Evolutionary conservation across 495 filamentous ascomycete genomes (phyloP), one percentile per base, ranked within the genome.

Genomic region (Penicillium subrubescens): DNA sequence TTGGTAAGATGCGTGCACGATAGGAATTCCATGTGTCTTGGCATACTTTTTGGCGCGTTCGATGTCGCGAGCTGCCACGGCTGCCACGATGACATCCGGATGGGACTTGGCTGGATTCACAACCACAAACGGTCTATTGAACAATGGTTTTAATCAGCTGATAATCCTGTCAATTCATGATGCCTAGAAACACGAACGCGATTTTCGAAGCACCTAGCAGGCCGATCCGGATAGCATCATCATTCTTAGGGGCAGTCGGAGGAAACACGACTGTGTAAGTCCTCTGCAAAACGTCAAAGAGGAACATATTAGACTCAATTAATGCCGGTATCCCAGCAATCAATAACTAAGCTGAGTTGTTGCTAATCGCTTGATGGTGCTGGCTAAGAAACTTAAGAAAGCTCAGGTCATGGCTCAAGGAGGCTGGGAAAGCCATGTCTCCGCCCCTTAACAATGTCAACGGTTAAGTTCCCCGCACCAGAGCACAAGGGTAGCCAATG

Each of bases 51-150:
- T 69, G 0, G 88, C 88, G 59, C 78, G 83, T 8, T 71, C 70
- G 14, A 58, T 65, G 63, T 88, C 82, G n/a, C 87, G 79, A 7
- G 87, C 84, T 7, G 88, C 85, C 0, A 92, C 81, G 1, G 83
- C 83, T 1, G 78, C 77, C 37, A 92, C 62, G 23, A 87, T 77
- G 33, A 88, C 84, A 51, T 87, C 87, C 0, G 87, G 78, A 65
- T 90, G 88, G 8, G 77, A 77, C 56, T 75, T 82, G 8, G 88
- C 86, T 0, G 88, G 85, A n/a, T 58, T 65, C 39, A 89, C 85
- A 12, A 90, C 59, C 11, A 85, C 75, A 2, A 71, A n/a, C 1
- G 84, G 82, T 8, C 87, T 89, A 21, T 48, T 51, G 52, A 7
- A 34, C 10, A 7, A 21, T 10, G 0, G 12, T 12, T 41, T 8